These are phyloP conservation scores for Blastobotrys apis DNA, from an alignment of 1,139 yeast species.

Conservation along the genomic window DNA sequence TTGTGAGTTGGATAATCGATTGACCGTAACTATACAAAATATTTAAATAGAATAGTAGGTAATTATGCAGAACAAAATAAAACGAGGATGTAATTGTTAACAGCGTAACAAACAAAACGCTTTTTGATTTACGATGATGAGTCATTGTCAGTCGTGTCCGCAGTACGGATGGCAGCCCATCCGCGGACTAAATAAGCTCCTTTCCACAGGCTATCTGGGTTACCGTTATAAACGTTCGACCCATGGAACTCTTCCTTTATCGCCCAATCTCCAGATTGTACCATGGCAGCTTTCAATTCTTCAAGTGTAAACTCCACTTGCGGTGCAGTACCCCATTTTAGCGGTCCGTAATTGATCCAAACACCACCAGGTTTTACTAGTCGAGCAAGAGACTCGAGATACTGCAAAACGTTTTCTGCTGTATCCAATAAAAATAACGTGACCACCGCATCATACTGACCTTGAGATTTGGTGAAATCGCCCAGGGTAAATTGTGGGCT, in stretches of 20 bases:
- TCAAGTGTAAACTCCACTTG: conserved; percentile 65
- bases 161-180: conserved; percentile 22
- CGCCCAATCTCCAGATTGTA: conserved; percentile 56
- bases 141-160: too few species aligned
- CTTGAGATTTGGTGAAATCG: conserved; percentile 48
- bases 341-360: conserved; percentile 85
- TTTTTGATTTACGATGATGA: too few species aligned
- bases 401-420: conserved; percentile 74
- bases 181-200: conserved; percentile 30
- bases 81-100: too few species aligned
- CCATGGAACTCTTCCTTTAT: conserved; percentile 38
- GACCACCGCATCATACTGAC: conserved; percentile 42
- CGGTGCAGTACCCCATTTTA: conserved; percentile 86
- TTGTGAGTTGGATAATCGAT: too few species aligned
- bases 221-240: conserved; percentile 31
- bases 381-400: conserved; percentile 55
- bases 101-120: too few species aligned
- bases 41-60: too few species aligned
- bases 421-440: conserved; percentile 81
- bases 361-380: conserved; percentile 48
- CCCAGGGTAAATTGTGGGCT: conserved; percentile 51
- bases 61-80: too few species aligned
- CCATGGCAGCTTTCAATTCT: conserved; percentile 53
- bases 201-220: conserved; percentile 28
- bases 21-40: too few species aligned